These are phyloP conservation scores for Hypocreales sp. DNA, from an alignment of 2,329 filamentous ascomycete genomes.

Conservation along the genomic window DNA sequence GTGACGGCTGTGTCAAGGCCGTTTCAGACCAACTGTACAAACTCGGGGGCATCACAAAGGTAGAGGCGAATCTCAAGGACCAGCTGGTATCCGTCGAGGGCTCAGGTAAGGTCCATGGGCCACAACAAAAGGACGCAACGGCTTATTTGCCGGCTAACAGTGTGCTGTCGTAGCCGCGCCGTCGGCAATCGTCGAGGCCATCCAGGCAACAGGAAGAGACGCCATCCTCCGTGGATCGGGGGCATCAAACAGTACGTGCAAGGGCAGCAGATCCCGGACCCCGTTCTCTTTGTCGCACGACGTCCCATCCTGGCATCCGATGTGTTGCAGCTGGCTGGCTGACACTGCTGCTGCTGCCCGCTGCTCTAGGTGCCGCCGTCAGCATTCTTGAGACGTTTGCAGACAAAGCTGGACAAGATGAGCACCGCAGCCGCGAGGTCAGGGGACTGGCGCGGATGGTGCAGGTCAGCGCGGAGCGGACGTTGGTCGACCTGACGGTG, in stretches of 20 bases:
- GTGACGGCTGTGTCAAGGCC: slow-evolving; percentile 75
- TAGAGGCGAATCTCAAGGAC: slow-evolving; percentile 67
- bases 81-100: slow-evolving; percentile 78
- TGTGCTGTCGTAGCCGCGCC: slow-evolving; percentile 47
- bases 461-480: slow-evolving; percentile 64
- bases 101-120: slow-evolving; percentile 37
- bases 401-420: slow-evolving; percentile 32
- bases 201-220: slow-evolving; percentile 81
- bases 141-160: not conserved
- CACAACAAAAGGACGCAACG: too few relatives aligned
- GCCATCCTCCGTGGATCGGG: slow-evolving; percentile 87
- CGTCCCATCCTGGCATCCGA: not conserved
- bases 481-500: slow-evolving; percentile 76
- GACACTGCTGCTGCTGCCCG: slow-evolving; percentile 1
- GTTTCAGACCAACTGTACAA: slow-evolving; percentile 67
- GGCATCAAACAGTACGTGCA: slow-evolving; percentile 58
- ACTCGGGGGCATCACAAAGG: slow-evolving; percentile 65
- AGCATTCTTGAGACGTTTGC: slow-evolving; percentile 87
- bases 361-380: slow-evolving; percentile 55
- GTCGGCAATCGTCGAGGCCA: slow-evolving; percentile 75
- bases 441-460: slow-evolving; percentile 87
- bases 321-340: too few relatives aligned
- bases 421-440: slow-evolving; percentile 40
- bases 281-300: not conserved
- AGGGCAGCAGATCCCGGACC: not conserved